These are phyloP conservation scores for Zychaea mexicana DNA, from an alignment of 371 early-diverging fungal species.

Conservation along the genomic window DNA sequence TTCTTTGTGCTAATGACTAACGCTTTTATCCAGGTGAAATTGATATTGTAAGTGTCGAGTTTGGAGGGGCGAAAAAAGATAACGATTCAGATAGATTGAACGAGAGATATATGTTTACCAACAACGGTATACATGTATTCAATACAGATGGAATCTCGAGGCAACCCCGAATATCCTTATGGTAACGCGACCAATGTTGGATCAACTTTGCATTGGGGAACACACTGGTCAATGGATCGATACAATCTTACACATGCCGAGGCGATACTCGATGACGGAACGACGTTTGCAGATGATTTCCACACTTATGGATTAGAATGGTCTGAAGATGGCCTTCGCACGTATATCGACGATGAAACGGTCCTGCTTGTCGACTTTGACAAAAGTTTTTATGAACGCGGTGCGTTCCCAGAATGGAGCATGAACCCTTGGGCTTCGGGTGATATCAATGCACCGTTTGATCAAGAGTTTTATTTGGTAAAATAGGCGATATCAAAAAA, in stretches of 20 bases:
- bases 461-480: conserved; percentile 65
- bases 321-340: conserved; percentile 60
- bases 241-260: conserved; percentile 47
- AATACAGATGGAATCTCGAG: conserved; percentile 58
- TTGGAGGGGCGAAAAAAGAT: background rate
- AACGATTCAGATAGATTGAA: too few species aligned
- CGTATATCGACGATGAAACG: conserved; percentile 60
- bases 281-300: conserved; percentile 47
- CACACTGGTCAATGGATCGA: conserved; percentile 43
- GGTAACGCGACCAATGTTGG: conserved; percentile 51
- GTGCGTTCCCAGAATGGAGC: conserved; percentile 46
- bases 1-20: too few species aligned
- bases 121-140: background rate
- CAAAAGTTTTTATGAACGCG: conserved; percentile 45
- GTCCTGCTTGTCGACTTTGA: conserved; percentile 62
- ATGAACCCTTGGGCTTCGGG: conserved; percentile 60
- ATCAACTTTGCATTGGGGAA: conserved; percentile 70
- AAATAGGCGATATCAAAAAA: background rate
- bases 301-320: conserved; percentile 62
- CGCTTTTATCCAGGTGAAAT: conserved; percentile 39
- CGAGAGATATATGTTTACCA: too few species aligned
- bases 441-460: conserved; percentile 63
- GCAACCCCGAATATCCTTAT: conserved; percentile 50
- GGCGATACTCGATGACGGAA: conserved; percentile 22
- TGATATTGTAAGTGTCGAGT: conserved; percentile 37